Base-by-base conservation (phyloP, 2,329 filamentous ascomycete species). In the Penicillium sp. region DNA sequence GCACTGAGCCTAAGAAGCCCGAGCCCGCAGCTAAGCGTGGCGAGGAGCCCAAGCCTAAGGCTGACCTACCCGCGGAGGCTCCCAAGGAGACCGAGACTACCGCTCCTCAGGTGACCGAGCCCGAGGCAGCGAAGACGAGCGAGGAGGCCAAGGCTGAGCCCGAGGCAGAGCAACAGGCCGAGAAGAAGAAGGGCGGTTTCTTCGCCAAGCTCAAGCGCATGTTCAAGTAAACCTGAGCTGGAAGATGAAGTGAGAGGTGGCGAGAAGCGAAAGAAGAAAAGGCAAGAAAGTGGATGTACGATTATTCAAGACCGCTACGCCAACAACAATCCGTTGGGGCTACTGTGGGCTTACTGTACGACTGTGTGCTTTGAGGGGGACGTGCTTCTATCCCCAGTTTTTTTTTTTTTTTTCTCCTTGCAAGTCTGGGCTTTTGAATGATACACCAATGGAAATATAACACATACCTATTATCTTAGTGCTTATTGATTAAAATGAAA, bases 121-220 rank as follows among this genome's bases (percentile, higher is more conserved):
- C 35, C 6, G 58, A 60, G 40, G 46, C 49, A 1, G 49, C 51
- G 16, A 61, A 57, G 35, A 22, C 16, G 16, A 22, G 30, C 35
- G 35, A 60, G 4, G 51, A 60, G 49, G 13, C 54, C 37, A 30
- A 43, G 43, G 7, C 51, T 22, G 46, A 57, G 19, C 55, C 52
- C 26, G 45, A 55, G 33, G 51, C 52, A 45, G 59, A 62, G 54
- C 46, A 53, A 54, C 62, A 64, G 43, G 81, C 83, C 73, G 76
- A 79, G 68, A 74, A 79, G 63, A 77, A 79, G 65, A 70, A 76
- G 66, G 65, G 62, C 4, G 65, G 65, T 30, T 65, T 66, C 58
- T 63, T 65, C 26, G 62, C 53, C 8, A 58, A 61, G 45, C 52
- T 66, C 55, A 66, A 66, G 65, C 65, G 65, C 14, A 61, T 60